These are phyloP conservation scores for Aphanomyces cochlioides DNA, from an alignment of 352 stramenopile genomes.

Conservation along the genomic window DNA sequence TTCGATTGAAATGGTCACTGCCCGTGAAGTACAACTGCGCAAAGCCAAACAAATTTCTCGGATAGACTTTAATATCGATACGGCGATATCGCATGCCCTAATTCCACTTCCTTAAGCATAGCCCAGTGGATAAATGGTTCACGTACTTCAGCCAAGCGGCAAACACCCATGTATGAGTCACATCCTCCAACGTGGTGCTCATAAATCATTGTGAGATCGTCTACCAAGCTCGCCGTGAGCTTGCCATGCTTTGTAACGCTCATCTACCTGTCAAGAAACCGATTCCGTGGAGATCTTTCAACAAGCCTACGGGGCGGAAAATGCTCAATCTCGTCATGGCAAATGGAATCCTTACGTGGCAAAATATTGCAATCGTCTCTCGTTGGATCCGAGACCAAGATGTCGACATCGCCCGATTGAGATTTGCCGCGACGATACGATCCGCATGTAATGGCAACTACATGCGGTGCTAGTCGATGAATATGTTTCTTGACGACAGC, in stretches of 20 bases:
- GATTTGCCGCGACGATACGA: conserved; percentile 76
- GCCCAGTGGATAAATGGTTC: too few species aligned
- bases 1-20: conserved; percentile 89
- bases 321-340: not conserved
- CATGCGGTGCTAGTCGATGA: conserved; percentile 56
- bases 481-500: conserved; percentile 67
- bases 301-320: conserved; percentile 36
- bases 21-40: conserved; percentile 89
- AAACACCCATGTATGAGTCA: conserved; percentile 87
- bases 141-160: conserved; percentile 48
- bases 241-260: not conserved
- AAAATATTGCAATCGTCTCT: conserved; percentile 64
- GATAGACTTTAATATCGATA: conserved; percentile 86
- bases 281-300: conserved; percentile 52
- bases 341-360: conserved; percentile 35
- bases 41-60: conserved; percentile 70
- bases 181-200: conserved; percentile 51
- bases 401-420: conserved; percentile 68
- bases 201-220: conserved; percentile 63
- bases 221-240: conserved; percentile 30
- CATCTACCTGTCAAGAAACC: conserved; percentile 60
- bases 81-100: conserved; percentile 55
- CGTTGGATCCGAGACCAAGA: conserved; percentile 74
- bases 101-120: not conserved
- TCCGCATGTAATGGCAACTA: conserved; percentile 59